Evolutionary conservation across 1,284 basidiomycete genomes (phyloP).

Genomic region (Paramarasmius palmivorus): DNA sequence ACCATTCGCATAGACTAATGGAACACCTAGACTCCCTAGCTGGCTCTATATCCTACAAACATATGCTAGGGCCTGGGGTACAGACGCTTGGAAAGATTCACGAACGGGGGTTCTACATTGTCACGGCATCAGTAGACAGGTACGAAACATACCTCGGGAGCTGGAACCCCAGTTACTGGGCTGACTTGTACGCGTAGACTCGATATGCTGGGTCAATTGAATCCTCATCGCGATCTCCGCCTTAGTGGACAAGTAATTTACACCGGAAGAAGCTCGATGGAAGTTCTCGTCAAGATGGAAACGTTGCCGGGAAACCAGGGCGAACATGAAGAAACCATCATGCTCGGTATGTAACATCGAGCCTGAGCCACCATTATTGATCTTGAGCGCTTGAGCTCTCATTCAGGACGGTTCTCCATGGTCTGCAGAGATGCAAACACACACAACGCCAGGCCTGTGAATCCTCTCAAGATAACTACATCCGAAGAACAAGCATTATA

Average conservation of each 20-base stretch:
- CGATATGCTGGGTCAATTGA: constrained; percentile 61
- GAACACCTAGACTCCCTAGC: constrained; percentile 82
- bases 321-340: constrained; percentile 56
- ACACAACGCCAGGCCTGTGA: constrained; percentile 65
- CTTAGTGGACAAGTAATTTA: constrained; percentile 81
- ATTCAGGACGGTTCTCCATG: constrained; percentile 74
- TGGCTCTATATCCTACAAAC: constrained; percentile 81
- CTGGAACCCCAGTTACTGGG: neutral
- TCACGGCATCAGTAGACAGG: constrained; percentile 82
- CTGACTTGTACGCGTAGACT: constrained; percentile 40
- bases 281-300: constrained; percentile 83
- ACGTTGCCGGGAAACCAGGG: constrained; percentile 42
- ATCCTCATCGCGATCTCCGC: constrained; percentile 65
- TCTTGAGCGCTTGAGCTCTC: neutral
- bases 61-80: constrained; percentile 68
- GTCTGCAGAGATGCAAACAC: constrained; percentile 76
- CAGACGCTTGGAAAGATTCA: constrained; percentile 51
- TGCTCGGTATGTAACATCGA: constrained; percentile 53
- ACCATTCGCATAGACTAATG: constrained; percentile 48
- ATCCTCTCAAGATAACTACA: constrained; percentile 59
- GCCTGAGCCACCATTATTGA: neutral
- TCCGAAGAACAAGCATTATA: constrained; percentile 66
- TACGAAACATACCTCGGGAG: constrained; percentile 26
- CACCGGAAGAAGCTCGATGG: constrained; percentile 77
- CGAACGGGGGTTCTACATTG: constrained; percentile 75